Evolutionary conservation across 2,329 filamentous ascomycete species (phyloP), one percentile per base, ranked within the genome.

Genomic region (Bertia moriformis): DNA sequence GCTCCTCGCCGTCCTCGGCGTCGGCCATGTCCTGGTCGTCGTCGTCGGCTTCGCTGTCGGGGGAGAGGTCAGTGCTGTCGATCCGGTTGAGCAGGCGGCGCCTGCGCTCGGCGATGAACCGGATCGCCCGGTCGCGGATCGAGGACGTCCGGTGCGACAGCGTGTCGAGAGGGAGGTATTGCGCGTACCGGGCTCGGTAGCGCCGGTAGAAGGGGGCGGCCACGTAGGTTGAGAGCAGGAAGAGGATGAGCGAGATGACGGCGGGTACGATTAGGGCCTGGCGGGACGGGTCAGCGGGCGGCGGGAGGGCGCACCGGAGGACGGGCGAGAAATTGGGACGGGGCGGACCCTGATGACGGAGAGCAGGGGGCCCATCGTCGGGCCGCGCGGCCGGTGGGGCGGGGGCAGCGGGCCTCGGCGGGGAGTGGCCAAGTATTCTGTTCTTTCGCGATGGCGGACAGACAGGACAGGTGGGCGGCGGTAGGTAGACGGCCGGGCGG

Each of bases 211-310:
- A 52, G 2, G 83, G 83, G 18, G 83, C 52, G 43, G 84, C 50
- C 48, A 78, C 59, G 54, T 76, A 83, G 41, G 73, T 78, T 41
- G 78, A 59, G 42, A 76, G 41, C 48, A 86, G 57, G 57, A 83
- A 88, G 46, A 85, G 61, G 44, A 71, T 57, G 37, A 86, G 66
- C 36, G 82, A 82, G 51, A 86, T 77, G 51, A 78, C 50, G 39
- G 80, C 80, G 22, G 83, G 82, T 45, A 84, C 61, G 48, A 85
- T 56, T 44, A 87, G 60, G 4, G 78, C 82, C 82, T 87, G 50
- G n/a, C n/a, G n/a, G n/a, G n/a, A n/a, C n/a, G n/a, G n/a, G n/a
- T n/a, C n/a, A n/a, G n/a, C n/a, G n/a, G n/a, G n/a, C n/a, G n/a
- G n/a, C n/a, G n/a, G n/a, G n/a, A n/a, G n/a, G n/a, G n/a, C n/a